Evolutionary conservation across 1,284 basidiomycete species (phyloP).

Genomic region (Rhodotorula sp.): DNA sequence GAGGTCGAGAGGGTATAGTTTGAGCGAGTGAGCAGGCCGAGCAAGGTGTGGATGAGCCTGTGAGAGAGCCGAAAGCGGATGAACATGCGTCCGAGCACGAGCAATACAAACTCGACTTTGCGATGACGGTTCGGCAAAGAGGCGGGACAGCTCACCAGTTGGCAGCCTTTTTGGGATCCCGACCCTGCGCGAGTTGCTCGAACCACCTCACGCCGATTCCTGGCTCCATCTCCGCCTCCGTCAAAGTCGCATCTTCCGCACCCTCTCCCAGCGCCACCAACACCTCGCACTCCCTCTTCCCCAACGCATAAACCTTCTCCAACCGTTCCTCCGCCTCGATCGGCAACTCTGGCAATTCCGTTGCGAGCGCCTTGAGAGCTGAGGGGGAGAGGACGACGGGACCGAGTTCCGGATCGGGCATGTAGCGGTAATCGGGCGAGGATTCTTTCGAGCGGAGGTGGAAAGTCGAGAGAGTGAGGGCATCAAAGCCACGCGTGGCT

Average conservation of each 20-base stretch:
- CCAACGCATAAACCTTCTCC: conserved; percentile 58
- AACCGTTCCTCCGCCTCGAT: conserved; percentile 65
- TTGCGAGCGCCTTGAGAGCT: conserved; percentile 1
- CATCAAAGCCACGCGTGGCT: conserved; percentile 90
- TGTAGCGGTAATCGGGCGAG: conserved; percentile 93
- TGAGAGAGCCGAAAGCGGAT: background rate
- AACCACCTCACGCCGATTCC: conserved; percentile 66
- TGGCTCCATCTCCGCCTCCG: conserved; percentile 58
- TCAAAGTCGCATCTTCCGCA: conserved; percentile 26
- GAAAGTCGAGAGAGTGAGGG: conserved; percentile 76
- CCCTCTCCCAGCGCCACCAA: conserved; percentile 53
- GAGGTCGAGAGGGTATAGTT: conserved; percentile 64
- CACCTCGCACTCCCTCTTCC: conserved; percentile 67
- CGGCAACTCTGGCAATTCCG: conserved; percentile 73
- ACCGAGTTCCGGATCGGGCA: conserved; percentile 95
- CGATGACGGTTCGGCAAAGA: background rate
- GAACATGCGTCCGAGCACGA: background rate
- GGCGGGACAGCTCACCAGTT: conserved; percentile 67
- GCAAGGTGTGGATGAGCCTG: conserved; percentile 83
- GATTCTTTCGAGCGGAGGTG: conserved; percentile 85
- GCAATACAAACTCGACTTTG: no score
- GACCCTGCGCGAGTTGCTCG: conserved; percentile 61
- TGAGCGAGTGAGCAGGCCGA: conserved; percentile 69
- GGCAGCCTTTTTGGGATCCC: conserved; percentile 68
- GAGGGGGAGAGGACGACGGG: conserved; percentile 53